phyloP scores from a whole-genome alignment of 1,284 basidiomycete species.

The Cryptococcus deneoformans region DNA sequence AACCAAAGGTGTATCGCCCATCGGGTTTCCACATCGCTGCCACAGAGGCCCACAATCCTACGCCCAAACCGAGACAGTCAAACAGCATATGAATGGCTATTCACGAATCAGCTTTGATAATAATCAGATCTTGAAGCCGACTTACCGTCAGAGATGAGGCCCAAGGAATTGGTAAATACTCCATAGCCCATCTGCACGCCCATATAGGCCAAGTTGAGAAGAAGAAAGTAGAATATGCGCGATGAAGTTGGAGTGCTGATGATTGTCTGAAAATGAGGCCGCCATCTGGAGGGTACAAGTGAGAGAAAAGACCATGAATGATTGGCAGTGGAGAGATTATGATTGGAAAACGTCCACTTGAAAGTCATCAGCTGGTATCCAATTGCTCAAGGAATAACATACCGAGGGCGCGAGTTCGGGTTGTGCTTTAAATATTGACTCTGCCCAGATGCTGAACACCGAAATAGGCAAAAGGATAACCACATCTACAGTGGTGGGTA shows the following conservation, averaged over 20 bases:
- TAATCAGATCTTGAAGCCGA: neutral
- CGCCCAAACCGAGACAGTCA: slow-evolving; percentile 95
- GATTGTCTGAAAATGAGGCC: slow-evolving; percentile 81
- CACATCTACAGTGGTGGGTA: slow-evolving; percentile 22
- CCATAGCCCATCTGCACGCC: slow-evolving; percentile 92
- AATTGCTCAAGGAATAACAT: neutral
- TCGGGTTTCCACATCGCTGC: slow-evolving; percentile 98
- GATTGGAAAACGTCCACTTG: slow-evolving; percentile 16
- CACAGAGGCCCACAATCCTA: slow-evolving; percentile 93
- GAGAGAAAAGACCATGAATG: slow-evolving; percentile 23
- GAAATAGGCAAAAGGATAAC: slow-evolving; percentile 24
- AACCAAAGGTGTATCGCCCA: slow-evolving; percentile 92
- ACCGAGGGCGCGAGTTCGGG: neutral
- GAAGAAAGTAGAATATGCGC: slow-evolving; percentile 95
- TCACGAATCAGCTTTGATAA: slow-evolving; percentile 9
- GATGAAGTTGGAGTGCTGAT: slow-evolving; percentile 86
- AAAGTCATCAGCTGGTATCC: neutral
- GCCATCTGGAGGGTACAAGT: slow-evolving; percentile 42
- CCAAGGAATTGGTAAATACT: slow-evolving; percentile 95
- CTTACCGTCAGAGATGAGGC: slow-evolving; percentile 94
- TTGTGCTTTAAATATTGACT: neutral
- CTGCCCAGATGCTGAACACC: slow-evolving; percentile 5
- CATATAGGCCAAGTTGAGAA: slow-evolving; percentile 96
- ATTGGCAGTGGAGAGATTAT: slow-evolving; percentile 14
- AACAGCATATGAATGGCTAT: slow-evolving; percentile 99